These are phyloP conservation scores for Fusarium concolor DNA, from an alignment of 2,329 filamentous ascomycete genomes.

Conservation along the genomic window DNA sequence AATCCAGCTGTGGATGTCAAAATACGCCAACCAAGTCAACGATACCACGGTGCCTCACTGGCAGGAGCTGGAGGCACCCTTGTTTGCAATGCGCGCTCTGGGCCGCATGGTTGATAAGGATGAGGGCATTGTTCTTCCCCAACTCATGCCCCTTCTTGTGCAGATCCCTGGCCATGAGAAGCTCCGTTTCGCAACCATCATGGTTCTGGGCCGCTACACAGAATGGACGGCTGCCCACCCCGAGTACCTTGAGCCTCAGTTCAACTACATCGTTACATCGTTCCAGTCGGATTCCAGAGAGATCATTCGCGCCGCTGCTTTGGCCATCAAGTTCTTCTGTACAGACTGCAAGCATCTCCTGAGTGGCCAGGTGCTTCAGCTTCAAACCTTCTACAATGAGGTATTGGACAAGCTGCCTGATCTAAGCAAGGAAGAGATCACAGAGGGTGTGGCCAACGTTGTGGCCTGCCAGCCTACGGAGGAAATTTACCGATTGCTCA, in stretches of 20 bases:
- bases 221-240: conserved; percentile 97
- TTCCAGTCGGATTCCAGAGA: conserved; percentile 91
- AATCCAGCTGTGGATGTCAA: conserved; percentile 89
- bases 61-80: conserved; percentile 94
- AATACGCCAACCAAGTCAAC: conserved; percentile 80
- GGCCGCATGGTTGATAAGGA: conserved; percentile 94
- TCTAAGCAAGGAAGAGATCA: conserved; percentile 93
- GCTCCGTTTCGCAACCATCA: conserved; percentile 97
- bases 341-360: conserved; percentile 92
- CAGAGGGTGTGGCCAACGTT: conserved; percentile 92
- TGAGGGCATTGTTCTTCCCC: conserved; percentile 86
- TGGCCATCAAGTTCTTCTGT: conserved; percentile 97
- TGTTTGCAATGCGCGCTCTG: conserved; percentile 96
- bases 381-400: conserved; percentile 93
- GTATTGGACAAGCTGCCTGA: conserved; percentile 88
- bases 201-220: conserved; percentile 96
- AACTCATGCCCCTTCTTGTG: conserved; percentile 92
- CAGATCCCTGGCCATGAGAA: conserved; percentile 97
- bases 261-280: conserved; percentile 94
- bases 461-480: conserved; percentile 85
- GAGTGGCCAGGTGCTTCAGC: conserved; percentile 82
- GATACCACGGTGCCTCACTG: conserved; percentile 86
- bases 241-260: conserved; percentile 90
- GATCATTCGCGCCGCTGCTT: conserved; percentile 88
- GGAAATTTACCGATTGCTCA: conserved; percentile 86